These are phyloP conservation scores for Amauroascus verrucosus DNA, from an alignment of 2,329 filamentous ascomycete species.

Conservation along the genomic window DNA sequence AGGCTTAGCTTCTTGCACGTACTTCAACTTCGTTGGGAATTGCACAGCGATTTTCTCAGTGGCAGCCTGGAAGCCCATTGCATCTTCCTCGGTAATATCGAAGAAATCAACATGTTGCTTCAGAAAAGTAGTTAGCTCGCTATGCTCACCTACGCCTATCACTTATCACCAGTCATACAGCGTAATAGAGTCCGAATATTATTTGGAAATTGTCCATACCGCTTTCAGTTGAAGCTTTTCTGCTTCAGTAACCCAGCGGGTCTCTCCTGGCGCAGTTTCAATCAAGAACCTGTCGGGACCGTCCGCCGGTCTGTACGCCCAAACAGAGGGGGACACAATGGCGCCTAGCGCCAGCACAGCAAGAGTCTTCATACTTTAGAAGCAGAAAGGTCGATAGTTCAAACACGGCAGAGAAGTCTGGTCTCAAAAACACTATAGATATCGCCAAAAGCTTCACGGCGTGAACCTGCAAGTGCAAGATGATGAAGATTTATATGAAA, in stretches of 20 bases:
- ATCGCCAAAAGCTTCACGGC: neutral
- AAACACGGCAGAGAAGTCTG: neutral
- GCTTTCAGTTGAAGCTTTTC: constrained; percentile 86
- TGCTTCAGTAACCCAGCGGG: constrained; percentile 79
- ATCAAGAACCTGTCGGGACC: constrained; percentile 52
- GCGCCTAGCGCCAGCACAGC: constrained; percentile 26
- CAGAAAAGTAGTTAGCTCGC: constrained; percentile 5
- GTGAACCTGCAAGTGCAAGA: neutral
- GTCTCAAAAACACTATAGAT: neutral
- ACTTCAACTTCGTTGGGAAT: constrained; percentile 2
- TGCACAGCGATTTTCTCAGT: neutral
- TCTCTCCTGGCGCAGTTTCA: constrained; percentile 71
- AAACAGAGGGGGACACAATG: constrained; percentile 17
- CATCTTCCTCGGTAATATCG: constrained; percentile 64
- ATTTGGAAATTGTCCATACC: constrained; percentile 40
- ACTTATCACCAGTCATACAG: neutral
- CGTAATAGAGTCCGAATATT: neutral
- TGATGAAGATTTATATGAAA: neutral
- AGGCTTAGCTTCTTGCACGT: neutral
- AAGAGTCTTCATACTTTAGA: constrained; percentile 28
- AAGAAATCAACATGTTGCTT: constrained; percentile 82
- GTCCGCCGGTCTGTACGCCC: constrained; percentile 21
- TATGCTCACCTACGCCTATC: neutral
- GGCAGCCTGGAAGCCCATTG: constrained; percentile 26
- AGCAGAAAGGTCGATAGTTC: neutral